Base-by-base conservation (phyloP, 345 rosid species). In the Salix brachista region DNA sequence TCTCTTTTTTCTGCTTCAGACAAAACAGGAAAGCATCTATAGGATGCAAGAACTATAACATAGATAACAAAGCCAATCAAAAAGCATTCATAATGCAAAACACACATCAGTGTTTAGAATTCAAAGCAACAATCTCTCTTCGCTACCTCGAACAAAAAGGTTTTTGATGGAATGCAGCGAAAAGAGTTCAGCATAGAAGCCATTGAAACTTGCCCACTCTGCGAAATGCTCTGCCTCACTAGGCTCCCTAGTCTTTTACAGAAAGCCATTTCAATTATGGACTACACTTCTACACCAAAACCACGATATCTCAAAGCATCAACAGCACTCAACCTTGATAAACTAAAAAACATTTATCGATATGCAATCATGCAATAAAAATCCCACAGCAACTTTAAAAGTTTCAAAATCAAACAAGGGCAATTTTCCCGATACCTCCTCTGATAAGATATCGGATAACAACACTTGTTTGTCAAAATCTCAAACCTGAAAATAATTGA, bases 81-180 rank as follows among this genome's bases (percentile, higher is more conserved):
- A 16, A 48, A 48, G 21, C 54, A 48, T 48, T 48, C 54, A 48
- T 48, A 14, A 16, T 48, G 6, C 54, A 48, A 48, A 48, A 60
- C 32, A 60, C 14, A 60, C 65, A 60, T 23, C 30, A 23, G 6
- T 4, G 23, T n/a, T n/a, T 60, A 46, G 52, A 13, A 46, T 9
- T 8, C 28, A 65, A 65, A 18, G 36, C 36, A 7, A 32, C 21
- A 30, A 1, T 34, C 41, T 18, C 3, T 18, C 34, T 37, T 21
- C 37, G 32, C 21, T 89, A 94, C 97, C 98, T 87, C 97, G 95
- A 32, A 94, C 28, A 71, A 92, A 66, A 94, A 93, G 81, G 89
- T 91, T 10, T 78, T 52, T 4, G 82, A n/a, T 0, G 94, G 87
- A 88, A 86, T 80, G 76, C 37, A 70, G n/a, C 97, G 91, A 32